Evolutionary conservation across 108 stramenopile genomes (phyloP), one percentile per base, ranked within the genome.

Genomic region (Thalassiosira profunda): DNA sequence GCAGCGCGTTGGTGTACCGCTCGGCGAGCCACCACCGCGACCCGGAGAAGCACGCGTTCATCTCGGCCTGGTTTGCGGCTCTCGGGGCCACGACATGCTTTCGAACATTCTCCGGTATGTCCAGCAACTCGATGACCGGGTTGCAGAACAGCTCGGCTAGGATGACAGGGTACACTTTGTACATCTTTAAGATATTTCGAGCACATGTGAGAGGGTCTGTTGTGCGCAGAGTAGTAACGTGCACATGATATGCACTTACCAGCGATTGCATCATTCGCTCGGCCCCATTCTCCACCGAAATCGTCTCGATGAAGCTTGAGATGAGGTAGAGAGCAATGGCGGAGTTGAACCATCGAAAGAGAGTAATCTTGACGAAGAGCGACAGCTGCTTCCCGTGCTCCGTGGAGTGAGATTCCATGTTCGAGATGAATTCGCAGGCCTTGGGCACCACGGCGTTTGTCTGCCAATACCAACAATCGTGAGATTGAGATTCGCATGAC

Each of bases 121-220:
- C 87, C 2, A 71, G 2, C 10, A 88, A 29, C 34, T 79, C 63
- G 14, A 86, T 30, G 0, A 48, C 46, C 48, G 79, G 84, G 17
- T 62, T 81, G 0, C 77, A 72, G 14, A 86, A 56, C 51, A 91
- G 82, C 43, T 91, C 90, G 20, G 90, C 83, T 52, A 84, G 83
- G 62, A 88, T 83, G 37, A 59, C 11, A 5, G 51, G 30, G n/a
- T 53, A 53, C 14, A 53, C 51, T n/a, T n/a, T n/a, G n/a, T n/a
- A n/a, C n/a, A n/a, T n/a, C n/a, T n/a, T n/a, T n/a, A n/a, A n/a
- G n/a, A n/a, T n/a, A n/a, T n/a, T n/a, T n/a, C n/a, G n/a, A n/a
- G n/a, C n/a, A n/a, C n/a, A n/a, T n/a, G n/a, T n/a, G n/a, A n/a
- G n/a, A n/a, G n/a, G n/a, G n/a, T n/a, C n/a, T n/a, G n/a, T n/a